Evolutionary conservation across 331 rosid genomes (phyloP).

Genomic region (Quercus lobata): DNA sequence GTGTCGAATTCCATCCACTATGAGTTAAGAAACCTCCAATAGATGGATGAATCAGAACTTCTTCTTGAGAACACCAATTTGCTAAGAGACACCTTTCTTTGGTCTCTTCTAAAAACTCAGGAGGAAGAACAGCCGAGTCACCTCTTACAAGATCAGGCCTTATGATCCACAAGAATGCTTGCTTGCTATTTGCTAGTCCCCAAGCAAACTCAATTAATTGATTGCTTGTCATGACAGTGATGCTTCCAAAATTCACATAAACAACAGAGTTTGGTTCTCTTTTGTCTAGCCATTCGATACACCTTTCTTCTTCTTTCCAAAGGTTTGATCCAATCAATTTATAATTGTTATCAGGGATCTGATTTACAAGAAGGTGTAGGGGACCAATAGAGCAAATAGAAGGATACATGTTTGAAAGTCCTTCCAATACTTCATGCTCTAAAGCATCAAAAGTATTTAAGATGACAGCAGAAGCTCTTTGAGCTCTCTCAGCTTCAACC

Average conservation of each 20-base stretch:
- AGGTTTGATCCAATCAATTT: slow-evolving; percentile 36
- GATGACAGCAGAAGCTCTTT: slow-evolving; percentile 14
- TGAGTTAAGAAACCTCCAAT: not conserved
- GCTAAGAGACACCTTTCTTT: not conserved
- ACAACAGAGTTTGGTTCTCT: slow-evolving; percentile 31
- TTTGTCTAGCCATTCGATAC: slow-evolving; percentile 19
- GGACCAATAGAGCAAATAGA: slow-evolving; percentile 49
- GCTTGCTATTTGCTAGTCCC: slow-evolving; percentile 42
- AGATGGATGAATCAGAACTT: not conserved
- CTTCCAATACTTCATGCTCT: slow-evolving; percentile 1
- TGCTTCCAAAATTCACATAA: slow-evolving; percentile 47
- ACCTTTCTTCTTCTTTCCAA: slow-evolving; percentile 44
- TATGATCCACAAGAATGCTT: slow-evolving; percentile 39
- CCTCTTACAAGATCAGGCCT: slow-evolving; percentile 38
- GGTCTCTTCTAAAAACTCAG: not conserved
- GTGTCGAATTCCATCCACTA: not conserved
- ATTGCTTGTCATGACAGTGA: slow-evolving; percentile 33
- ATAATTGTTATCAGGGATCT: slow-evolving; percentile 12
- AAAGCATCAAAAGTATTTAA: slow-evolving; percentile 2
- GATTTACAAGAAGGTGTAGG: slow-evolving; percentile 18
- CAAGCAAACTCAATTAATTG: slow-evolving; percentile 49
- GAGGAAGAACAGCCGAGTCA: slow-evolving; percentile 21
- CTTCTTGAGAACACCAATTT: not conserved
- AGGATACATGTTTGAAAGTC: slow-evolving; percentile 28
- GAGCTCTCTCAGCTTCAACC: slow-evolving; percentile 25